These are phyloP conservation scores for Hypoxylon sp. DNA, from an alignment of 2,329 filamentous ascomycete species.

Conservation along the genomic window DNA sequence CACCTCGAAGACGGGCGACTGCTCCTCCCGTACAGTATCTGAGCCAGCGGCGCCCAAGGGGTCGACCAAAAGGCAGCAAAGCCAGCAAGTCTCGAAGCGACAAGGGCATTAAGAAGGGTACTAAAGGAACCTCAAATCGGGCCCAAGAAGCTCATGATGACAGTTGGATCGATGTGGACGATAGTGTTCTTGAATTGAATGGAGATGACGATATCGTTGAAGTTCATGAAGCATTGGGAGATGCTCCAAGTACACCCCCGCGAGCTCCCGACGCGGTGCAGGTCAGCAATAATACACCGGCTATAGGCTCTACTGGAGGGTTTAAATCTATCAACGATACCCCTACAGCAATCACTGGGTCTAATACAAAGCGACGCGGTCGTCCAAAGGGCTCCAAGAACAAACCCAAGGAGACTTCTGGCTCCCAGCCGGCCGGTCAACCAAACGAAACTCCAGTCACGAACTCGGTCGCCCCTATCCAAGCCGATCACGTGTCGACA, in stretches of 20 bases:
- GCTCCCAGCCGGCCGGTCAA: slow-evolving; percentile 41
- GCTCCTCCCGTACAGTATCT: slow-evolving; percentile 33
- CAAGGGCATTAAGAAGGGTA: slow-evolving; percentile 61
- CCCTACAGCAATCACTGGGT: slow-evolving; percentile 7
- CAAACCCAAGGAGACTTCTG: slow-evolving; percentile 50
- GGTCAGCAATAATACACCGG: slow-evolving; percentile 36
- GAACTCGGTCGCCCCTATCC: slow-evolving; percentile 16
- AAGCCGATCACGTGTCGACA: slow-evolving; percentile 19
- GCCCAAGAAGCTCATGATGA: slow-evolving; percentile 47
- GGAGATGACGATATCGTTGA: slow-evolving; percentile 44
- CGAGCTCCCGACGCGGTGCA: slow-evolving; percentile 29
- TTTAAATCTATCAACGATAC: slow-evolving; percentile 47
- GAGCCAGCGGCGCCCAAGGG: slow-evolving; percentile 55
- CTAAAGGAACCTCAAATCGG: slow-evolving; percentile 34
- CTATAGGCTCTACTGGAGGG: slow-evolving; percentile 40
- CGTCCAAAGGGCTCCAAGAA: slow-evolving; percentile 64
- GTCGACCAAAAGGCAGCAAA: slow-evolving; percentile 66
- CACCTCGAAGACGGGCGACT: slow-evolving; percentile 43
- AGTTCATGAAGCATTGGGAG: slow-evolving; percentile 31
- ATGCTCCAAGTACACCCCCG: slow-evolving; percentile 40
- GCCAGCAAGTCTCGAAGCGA: slow-evolving; percentile 57
- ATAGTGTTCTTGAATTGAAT: slow-evolving; percentile 45
- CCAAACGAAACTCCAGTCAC: slow-evolving; percentile 15
- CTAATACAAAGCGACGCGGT: slow-evolving; percentile 52
- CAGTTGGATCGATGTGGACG: slow-evolving; percentile 58